Percentiles rank a stretch among this genome's conserved stretches.
Conservation (phyloP, 495 filamentous ascomycete genomes). For the Penicillium manginii region DNA sequence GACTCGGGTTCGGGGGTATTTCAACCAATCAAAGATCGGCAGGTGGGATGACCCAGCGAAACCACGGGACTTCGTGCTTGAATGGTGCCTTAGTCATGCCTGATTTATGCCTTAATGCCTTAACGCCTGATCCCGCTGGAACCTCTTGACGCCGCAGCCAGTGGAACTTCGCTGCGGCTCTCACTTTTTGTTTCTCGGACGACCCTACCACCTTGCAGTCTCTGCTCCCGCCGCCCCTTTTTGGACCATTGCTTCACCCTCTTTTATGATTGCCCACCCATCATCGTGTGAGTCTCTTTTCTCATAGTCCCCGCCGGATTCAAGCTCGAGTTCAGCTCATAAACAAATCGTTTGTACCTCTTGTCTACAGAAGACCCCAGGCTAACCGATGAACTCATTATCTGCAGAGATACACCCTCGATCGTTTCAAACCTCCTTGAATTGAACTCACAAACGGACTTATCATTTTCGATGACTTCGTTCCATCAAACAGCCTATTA, state of each 20-base stretch:
- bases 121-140: no score
- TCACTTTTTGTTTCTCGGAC: conserved; percentile 43
- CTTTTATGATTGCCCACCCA: no score
- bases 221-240: conserved; percentile 13
- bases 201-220: conserved; percentile 31
- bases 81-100: background rate
- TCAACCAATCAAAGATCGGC: background rate
- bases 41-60: background rate
- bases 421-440: background rate
- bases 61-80: background rate
- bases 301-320: background rate
- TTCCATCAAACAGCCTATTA: background rate
- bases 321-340: background rate
- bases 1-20: no score
- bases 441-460: background rate
- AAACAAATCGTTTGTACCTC: background rate
- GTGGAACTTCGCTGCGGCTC: background rate
- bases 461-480: background rate
- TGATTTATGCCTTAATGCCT: no score
- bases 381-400: background rate
- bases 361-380: conserved; percentile 1
- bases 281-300: background rate
- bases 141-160: no score
- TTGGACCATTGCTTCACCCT: background rate
- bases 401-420: background rate